These are phyloP conservation scores for Neofusicoccum parvum DNA, from an alignment of 2,329 filamentous ascomycete genomes.

Conservation along the genomic window DNA sequence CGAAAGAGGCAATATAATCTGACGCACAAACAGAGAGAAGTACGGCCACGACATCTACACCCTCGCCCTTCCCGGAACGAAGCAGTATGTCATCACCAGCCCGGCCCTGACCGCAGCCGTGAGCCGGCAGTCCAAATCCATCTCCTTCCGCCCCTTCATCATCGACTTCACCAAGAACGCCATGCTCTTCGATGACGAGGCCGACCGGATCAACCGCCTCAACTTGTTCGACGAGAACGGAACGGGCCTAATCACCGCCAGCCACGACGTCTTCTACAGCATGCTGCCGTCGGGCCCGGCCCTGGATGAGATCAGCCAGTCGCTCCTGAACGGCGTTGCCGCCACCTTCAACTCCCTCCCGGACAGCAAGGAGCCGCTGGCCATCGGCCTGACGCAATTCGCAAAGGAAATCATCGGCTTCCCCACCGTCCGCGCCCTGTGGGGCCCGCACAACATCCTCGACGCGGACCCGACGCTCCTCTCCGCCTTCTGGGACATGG, in stretches of 20 bases:
- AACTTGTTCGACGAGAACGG: conserved; percentile 7
- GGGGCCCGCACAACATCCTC: too few relatives aligned
- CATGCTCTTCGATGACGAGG: conserved; percentile 38
- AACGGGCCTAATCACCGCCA: neutral
- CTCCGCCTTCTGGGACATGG: too few relatives aligned
- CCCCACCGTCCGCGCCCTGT: too few relatives aligned
- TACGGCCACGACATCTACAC: conserved; percentile 43
- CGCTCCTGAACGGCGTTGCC: neutral
- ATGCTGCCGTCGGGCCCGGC: neutral
- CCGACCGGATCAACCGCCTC: neutral
- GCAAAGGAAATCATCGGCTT: too few relatives aligned
- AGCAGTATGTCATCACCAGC: conserved; percentile 50
- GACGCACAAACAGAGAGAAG: conserved; percentile 23
- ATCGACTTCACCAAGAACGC: conserved; percentile 42
- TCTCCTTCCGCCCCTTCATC: conserved; percentile 49
- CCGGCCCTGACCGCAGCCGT: conserved; percentile 44
- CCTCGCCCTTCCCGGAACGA: conserved; percentile 47
- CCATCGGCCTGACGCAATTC: too few relatives aligned
- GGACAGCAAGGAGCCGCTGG: too few relatives aligned
- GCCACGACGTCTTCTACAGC: conserved; percentile 15
- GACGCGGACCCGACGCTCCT: too few relatives aligned
- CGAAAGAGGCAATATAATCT: neutral
- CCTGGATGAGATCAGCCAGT: neutral
- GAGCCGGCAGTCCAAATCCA: conserved; percentile 42
- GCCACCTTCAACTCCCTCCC: neutral